Conservation (phyloP, 2,329 filamentous ascomycete genomes). For the Trematosphaeria pertusa region DNA sequence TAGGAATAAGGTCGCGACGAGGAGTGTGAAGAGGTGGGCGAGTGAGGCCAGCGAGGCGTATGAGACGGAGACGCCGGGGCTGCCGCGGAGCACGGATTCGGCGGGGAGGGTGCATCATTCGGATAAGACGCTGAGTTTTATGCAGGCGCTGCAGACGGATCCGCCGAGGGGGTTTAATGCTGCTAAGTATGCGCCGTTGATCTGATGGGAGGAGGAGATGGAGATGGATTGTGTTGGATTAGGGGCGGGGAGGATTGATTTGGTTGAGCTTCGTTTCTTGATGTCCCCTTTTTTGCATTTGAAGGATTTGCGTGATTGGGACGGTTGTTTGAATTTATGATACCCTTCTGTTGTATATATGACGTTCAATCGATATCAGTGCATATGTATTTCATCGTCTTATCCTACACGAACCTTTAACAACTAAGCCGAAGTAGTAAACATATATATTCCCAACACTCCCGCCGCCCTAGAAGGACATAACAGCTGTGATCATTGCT, state of each 20-base stretch:
- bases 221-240: too few species aligned
- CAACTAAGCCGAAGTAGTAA: too few species aligned
- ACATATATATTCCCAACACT: too few species aligned
- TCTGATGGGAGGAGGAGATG: not conserved
- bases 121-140: slow-evolving; percentile 10
- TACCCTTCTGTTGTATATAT: slow-evolving; percentile 2
- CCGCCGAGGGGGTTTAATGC: slow-evolving; percentile 8
- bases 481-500: too few species aligned
- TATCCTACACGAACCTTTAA: too few species aligned
- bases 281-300: too few species aligned
- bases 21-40: slow-evolving; percentile 10
- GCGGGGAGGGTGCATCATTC: slow-evolving; percentile 1
- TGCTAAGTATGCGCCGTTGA: slow-evolving; percentile 2
- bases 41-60: slow-evolving; percentile 3
- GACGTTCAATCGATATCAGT: too few species aligned
- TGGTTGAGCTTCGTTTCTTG: too few species aligned
- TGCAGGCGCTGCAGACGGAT: slow-evolving; percentile 6
- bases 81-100: not conserved
- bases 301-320: not conserved
- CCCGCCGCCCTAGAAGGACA: too few species aligned
- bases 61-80: slow-evolving; percentile 3
- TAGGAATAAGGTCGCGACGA: slow-evolving; percentile 8
- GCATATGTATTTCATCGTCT: too few species aligned
- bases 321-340: not conserved
- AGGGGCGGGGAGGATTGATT: too few species aligned